A percentile compares a stretch with the other conserved stretches of the same genome.
These are phyloP conservation scores for Solioccasus polychromus DNA, from an alignment of 768 basidiomycete genomes.

Conservation along the genomic window DNA sequence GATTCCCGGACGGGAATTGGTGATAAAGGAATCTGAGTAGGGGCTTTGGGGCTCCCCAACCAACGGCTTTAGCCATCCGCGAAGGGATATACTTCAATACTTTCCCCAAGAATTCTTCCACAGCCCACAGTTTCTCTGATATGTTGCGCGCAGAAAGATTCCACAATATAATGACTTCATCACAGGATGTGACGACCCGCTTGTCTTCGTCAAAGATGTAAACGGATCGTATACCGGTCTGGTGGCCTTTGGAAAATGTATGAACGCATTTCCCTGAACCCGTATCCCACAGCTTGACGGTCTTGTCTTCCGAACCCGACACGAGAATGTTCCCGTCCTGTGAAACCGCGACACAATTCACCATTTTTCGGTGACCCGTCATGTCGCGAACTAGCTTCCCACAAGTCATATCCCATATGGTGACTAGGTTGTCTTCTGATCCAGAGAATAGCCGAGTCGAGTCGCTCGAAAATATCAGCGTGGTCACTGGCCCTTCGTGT, in stretches of 20 bases:
- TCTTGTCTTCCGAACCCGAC: conserved; percentile 25
- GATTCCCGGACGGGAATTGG: rapidly evolving
- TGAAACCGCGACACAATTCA: conserved; percentile 21
- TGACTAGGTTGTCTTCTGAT: conserved; percentile 20
- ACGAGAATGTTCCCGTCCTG: conserved; percentile 12
- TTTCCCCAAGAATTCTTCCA: background rate
- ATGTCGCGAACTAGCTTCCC: conserved; percentile 16
- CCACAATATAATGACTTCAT: conserved; percentile 10
- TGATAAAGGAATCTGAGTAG: background rate
- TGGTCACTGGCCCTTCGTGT: conserved; percentile 18
- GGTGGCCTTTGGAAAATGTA: conserved; percentile 16
- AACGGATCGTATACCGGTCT: conserved; percentile 9
- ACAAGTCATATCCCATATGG: conserved; percentile 20
- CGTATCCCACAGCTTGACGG: conserved; percentile 23
- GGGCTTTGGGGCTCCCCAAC: conserved; percentile 2
- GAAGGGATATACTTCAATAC: background rate
- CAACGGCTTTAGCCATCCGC: conserved; percentile 6
- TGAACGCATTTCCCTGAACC: conserved; percentile 13
- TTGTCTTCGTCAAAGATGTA: conserved; percentile 13
- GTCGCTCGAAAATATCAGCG: conserved; percentile 22
- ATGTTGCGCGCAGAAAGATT: conserved; percentile 3
- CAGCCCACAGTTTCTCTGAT: conserved; percentile 3
- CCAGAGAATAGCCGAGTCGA: conserved; percentile 21
- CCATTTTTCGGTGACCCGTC: conserved; percentile 18
- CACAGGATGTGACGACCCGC: conserved; percentile 5